A percentile compares a stretch with the other conserved stretches of the same genome.
phyloP scores from a whole-genome alignment of 495 filamentous ascomycete genomes.

The Coniosporium apollinis region DNA sequence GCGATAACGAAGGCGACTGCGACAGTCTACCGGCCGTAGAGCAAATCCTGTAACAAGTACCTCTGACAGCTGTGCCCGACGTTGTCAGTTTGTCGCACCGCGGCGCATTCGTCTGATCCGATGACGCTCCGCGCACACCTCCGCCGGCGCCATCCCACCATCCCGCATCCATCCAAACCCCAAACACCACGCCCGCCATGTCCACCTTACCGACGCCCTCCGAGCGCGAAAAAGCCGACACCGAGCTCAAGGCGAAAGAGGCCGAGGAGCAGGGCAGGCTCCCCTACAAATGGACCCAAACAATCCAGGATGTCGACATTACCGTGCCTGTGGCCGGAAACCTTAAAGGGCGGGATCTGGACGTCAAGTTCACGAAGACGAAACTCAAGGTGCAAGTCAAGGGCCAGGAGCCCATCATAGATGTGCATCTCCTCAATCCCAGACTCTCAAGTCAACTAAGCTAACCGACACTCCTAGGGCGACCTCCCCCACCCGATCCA shows the following conservation, averaged over 20 bases:
- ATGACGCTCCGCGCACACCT: too few relatives aligned
- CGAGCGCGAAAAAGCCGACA: constrained; percentile 47
- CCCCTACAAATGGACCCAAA: constrained; percentile 95
- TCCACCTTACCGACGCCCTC: constrained; percentile 20
- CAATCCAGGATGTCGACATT: constrained; percentile 82
- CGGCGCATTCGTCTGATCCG: too few relatives aligned
- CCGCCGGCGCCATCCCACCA: too few relatives aligned
- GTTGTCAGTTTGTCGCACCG: too few relatives aligned
- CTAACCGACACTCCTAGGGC: constrained; percentile 39
- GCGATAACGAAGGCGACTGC: too few relatives aligned
- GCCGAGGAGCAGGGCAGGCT: constrained; percentile 75
- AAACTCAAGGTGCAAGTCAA: constrained; percentile 70
- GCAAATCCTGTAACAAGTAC: too few relatives aligned
- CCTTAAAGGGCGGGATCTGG: constrained; percentile 68
- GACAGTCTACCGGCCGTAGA: too few relatives aligned
- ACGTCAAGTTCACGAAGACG: constrained; percentile 65
- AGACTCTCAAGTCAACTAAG: neutral
- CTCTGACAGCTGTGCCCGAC: too few relatives aligned
- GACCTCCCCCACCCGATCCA: constrained; percentile 64
- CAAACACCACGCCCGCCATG: too few relatives aligned
- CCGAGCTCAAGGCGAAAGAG: constrained; percentile 48
- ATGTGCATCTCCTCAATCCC: constrained; percentile 33
- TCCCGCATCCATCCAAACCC: too few relatives aligned
- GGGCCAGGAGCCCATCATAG: constrained; percentile 72
- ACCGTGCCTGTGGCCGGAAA: constrained; percentile 58